A percentile compares a stretch with the other conserved stretches of the same genome.
These are phyloP conservation scores for Penicillium janthinellum DNA, from an alignment of 2,329 filamentous ascomycete genomes.

Conservation along the genomic window DNA sequence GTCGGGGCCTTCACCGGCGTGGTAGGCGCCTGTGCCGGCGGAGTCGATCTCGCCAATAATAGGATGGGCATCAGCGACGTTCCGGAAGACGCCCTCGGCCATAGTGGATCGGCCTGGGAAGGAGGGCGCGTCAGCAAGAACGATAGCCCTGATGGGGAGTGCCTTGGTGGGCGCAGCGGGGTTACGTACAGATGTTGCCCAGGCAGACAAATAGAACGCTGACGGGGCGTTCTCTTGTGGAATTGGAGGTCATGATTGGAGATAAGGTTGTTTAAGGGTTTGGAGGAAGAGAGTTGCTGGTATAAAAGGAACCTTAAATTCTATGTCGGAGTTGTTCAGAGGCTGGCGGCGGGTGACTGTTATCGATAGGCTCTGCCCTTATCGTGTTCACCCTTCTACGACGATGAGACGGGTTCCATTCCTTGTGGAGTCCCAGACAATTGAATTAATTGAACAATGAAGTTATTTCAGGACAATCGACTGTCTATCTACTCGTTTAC, in stretches of 20 bases:
- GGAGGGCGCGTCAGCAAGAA: constrained; percentile 6
- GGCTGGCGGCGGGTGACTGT: neutral
- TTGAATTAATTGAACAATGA: too few species aligned
- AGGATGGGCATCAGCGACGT: constrained; percentile 62
- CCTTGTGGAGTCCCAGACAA: too few species aligned
- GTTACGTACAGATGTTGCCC: constrained; percentile 79
- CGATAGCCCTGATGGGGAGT: neutral
- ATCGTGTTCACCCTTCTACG: neutral
- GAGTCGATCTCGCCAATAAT: constrained; percentile 74
- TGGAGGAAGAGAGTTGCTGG: neutral
- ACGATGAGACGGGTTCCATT: too few species aligned
- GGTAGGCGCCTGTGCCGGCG: constrained; percentile 88
- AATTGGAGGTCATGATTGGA: constrained; percentile 23
- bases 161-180: constrained; percentile 4
- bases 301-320: neutral
- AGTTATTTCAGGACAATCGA: too few species aligned
- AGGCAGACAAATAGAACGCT: constrained; percentile 94
- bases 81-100: constrained; percentile 90
- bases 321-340: neutral
- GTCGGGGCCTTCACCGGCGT: constrained; percentile 75
- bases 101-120: constrained; percentile 76
- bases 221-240: constrained; percentile 38
- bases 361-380: neutral
- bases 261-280: neutral
- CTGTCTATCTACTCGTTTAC: too few species aligned